Percentiles rank a stretch among this genome's conserved stretches.
Evolutionary conservation across 2,329 filamentous ascomycete genomes (phyloP).

Genomic region (Penicillium griseofulvum): DNA sequence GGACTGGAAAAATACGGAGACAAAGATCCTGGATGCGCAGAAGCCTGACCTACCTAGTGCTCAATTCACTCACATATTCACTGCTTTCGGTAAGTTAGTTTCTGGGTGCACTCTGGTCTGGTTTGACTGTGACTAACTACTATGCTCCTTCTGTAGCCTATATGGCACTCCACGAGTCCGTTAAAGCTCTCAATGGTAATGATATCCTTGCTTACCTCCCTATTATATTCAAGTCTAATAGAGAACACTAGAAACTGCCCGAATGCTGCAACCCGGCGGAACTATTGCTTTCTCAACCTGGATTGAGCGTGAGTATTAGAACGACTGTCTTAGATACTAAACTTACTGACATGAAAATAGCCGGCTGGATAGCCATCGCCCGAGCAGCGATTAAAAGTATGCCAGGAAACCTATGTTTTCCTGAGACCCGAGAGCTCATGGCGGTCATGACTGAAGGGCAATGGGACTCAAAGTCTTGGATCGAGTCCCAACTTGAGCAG

Average conservation of each 20-base stretch:
- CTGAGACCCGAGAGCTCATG: conserved; percentile 21
- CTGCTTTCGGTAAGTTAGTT: conserved; percentile 43
- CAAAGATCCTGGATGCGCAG: conserved; percentile 49
- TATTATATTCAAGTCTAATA: background rate
- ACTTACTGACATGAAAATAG: conserved; percentile 10
- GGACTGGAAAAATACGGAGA: conserved; percentile 49
- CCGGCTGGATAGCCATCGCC: conserved; percentile 29
- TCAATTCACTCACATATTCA: conserved; percentile 47
- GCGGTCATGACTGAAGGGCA: conserved; percentile 12
- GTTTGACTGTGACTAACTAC: background rate
- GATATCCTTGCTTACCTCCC: background rate
- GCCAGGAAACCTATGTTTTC: conserved; percentile 27
- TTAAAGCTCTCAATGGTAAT: conserved; percentile 39
- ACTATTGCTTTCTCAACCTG: conserved; percentile 36
- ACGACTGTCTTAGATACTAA: background rate
- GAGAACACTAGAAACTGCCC: conserved; percentile 26
- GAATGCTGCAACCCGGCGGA: conserved; percentile 37
- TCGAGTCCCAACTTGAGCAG: conserved; percentile 21
- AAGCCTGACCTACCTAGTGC: conserved; percentile 42
- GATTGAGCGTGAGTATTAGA: conserved; percentile 30
- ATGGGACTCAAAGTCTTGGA: conserved; percentile 25
- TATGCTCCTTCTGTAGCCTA: conserved; percentile 27
- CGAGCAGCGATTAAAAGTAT: conserved; percentile 26
- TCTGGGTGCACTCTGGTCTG: background rate
- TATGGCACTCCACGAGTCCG: conserved; percentile 47